Evolutionary conservation across 768 basidiomycete genomes (phyloP).

Genomic region (Tylopilus felleus): DNA sequence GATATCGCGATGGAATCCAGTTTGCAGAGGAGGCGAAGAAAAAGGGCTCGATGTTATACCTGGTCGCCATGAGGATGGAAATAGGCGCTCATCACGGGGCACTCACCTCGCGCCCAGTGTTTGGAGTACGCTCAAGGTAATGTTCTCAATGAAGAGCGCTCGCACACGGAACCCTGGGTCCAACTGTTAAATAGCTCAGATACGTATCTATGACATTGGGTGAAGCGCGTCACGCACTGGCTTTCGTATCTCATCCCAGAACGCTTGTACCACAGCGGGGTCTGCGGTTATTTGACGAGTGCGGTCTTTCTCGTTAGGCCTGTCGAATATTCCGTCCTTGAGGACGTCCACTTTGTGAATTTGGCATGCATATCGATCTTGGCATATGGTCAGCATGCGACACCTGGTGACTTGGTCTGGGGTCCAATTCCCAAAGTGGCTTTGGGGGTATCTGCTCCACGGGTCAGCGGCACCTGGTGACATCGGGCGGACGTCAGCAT

Average conservation of each 20-base stretch:
- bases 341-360: slow-evolving; percentile 25
- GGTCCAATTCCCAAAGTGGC: no score
- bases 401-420: not conserved
- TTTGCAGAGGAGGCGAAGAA: slow-evolving; percentile 43
- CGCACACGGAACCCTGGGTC: slow-evolving; percentile 27
- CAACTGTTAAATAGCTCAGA: slow-evolving; percentile 14
- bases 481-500: slow-evolving; percentile 11
- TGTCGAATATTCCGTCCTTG: slow-evolving; percentile 15
- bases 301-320: not conserved
- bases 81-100: not conserved
- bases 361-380: slow-evolving; percentile 7
- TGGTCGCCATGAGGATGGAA: slow-evolving; percentile 14
- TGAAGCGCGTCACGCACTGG: slow-evolving; percentile 18
- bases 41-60: slow-evolving; percentile 42
- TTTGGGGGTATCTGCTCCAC: no score
- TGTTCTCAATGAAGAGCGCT: slow-evolving; percentile 37
- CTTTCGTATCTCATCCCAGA: slow-evolving; percentile 29
- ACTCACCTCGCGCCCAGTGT: slow-evolving; percentile 39
- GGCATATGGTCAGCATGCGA: slow-evolving; percentile 23
- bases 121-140: slow-evolving; percentile 31
- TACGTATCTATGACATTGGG: not conserved
- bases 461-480: not conserved
- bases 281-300: slow-evolving; percentile 19
- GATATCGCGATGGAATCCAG: slow-evolving; percentile 42
- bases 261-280: not conserved